phyloP scores from a whole-genome alignment of 2,329 filamentous ascomycete genomes.

The Fusarium penzigii region DNA sequence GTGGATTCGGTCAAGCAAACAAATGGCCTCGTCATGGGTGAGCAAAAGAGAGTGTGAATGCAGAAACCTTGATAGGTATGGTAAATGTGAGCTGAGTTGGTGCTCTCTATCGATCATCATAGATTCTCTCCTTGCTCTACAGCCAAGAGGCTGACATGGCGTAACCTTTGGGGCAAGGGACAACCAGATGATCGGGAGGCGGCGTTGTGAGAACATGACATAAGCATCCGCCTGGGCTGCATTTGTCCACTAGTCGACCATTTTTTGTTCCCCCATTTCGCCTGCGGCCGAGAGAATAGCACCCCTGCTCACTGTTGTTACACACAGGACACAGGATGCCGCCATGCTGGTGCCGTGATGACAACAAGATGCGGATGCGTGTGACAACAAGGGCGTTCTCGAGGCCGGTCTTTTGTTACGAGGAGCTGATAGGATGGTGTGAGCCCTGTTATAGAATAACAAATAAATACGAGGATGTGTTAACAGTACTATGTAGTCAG shows the following conservation, averaged over 20 bases:
- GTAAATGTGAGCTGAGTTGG: too few species aligned
- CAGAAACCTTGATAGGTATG: too few species aligned
- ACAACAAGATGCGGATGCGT: constrained; percentile 14
- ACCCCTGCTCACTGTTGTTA: constrained; percentile 25
- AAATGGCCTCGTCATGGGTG: too few species aligned
- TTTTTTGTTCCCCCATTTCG: constrained; percentile 22
- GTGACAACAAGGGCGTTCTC: constrained; percentile 3
- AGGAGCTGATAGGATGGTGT: neutral
- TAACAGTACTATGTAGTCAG: too few species aligned
- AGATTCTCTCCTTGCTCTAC: neutral
- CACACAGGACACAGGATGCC: constrained; percentile 19
- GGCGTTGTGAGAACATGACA: constrained; percentile 20
- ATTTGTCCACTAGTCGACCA: constrained; percentile 19
- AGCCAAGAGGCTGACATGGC: constrained; percentile 1
- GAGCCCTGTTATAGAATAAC: neutral
- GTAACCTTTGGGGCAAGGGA: constrained; percentile 4
- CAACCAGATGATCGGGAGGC: constrained; percentile 11
- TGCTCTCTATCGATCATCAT: neutral
- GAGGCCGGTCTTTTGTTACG: neutral
- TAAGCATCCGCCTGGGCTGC: constrained; percentile 10
- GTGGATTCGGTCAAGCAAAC: too few species aligned
- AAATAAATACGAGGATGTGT: too few species aligned
- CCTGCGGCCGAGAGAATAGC: constrained; percentile 18
- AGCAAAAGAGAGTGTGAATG: too few species aligned
- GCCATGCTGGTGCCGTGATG: constrained; percentile 16